Base-by-base conservation (phyloP, 371 early-diverging fungal species). In the Mucor sp. region DNA sequence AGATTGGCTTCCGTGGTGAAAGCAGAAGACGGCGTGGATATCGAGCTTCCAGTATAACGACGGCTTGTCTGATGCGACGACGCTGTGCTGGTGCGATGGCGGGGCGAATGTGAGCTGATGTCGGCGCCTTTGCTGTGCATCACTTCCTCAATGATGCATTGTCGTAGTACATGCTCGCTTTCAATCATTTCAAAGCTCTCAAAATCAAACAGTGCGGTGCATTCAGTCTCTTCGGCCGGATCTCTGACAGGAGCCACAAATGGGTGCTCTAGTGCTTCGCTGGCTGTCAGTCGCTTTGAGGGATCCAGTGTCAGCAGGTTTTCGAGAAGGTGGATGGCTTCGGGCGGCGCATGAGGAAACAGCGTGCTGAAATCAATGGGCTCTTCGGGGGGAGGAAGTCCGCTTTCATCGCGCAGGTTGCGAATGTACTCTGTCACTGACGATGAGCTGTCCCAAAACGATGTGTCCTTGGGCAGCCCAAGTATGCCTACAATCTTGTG, bases 381-480 rank as follows among this genome's bases (percentile, higher is more conserved):
- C 15, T 81, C 74, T 37, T 74, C 71, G 5, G 75, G 74, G 25
- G 90, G 82, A 21, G 88, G 77, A 14, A 75, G 53, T 5, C 87
- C 87, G 59, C 85, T 80, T 1, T 86, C 81, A 59, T 85, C 79
- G 1, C 87, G 85, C 21, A 91, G 60, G 3, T 68, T 71, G 14
- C 63, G 64, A 15, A 80, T 74, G 43, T 76, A 77, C 6, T 82
- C 77, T 19, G 80, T 81, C 14, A 84, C 82, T 12, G 75, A 73
- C 6, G 74, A 70, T 5, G 84, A 80, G 25, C 74, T 68, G 37
- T 70, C 76, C 81, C 84, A 81, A 33, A 84, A 79, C 4, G 79
- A 74, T 3, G 78, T 76, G 69, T 98, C 97, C 0, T 94, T 89
- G 0, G 99, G 99, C 11, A 99, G 94, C 33, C 99, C 99, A 28